Evolutionary conservation across 495 filamentous ascomycete species (phyloP).

Genomic region (Hypoxylon subgilvum): DNA sequence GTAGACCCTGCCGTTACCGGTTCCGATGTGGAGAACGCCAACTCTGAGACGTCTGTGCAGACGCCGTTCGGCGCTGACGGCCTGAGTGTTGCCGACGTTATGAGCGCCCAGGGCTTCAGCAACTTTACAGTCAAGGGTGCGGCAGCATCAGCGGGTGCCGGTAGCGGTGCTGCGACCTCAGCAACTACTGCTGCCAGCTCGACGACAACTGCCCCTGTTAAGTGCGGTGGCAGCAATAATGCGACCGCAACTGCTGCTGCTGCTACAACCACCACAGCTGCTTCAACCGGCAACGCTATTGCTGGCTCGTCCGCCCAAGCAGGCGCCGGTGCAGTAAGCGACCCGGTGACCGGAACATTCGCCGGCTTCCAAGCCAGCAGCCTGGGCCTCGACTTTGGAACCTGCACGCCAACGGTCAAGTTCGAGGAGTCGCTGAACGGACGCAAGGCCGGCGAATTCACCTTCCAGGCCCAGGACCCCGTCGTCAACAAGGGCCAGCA

Average conservation of each 20-base stretch:
- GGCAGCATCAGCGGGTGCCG: constrained; percentile 2
- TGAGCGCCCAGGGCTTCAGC: constrained; percentile 18
- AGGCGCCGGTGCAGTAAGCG: constrained; percentile 46
- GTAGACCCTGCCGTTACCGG: constrained; percentile 63
- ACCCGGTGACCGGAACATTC: constrained; percentile 47
- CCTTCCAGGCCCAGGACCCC: constrained; percentile 62
- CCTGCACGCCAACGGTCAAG: constrained; percentile 62
- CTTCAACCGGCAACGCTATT: constrained; percentile 42
- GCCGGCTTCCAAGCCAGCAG: constrained; percentile 35
- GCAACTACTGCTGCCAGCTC: constrained; percentile 23
- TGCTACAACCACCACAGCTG: constrained; percentile 31
- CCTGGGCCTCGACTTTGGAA: constrained; percentile 57
- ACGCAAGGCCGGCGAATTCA: constrained; percentile 57
- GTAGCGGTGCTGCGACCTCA: background rate
- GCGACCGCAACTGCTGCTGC: constrained; percentile 20
- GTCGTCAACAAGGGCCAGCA: constrained; percentile 60
- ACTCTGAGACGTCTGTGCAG: constrained; percentile 54
- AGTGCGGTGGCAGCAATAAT: background rate
- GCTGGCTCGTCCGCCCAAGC: constrained; percentile 50
- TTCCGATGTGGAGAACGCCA: constrained; percentile 59
- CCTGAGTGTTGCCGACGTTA: constrained; percentile 61
- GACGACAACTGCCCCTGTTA: constrained; percentile 19
- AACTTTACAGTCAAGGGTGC: constrained; percentile 58
- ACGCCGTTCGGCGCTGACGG: constrained; percentile 60
- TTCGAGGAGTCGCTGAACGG: constrained; percentile 59